Conservation (phyloP, 2,329 filamentous ascomycete species). For the Botrytis elliptica region DNA sequence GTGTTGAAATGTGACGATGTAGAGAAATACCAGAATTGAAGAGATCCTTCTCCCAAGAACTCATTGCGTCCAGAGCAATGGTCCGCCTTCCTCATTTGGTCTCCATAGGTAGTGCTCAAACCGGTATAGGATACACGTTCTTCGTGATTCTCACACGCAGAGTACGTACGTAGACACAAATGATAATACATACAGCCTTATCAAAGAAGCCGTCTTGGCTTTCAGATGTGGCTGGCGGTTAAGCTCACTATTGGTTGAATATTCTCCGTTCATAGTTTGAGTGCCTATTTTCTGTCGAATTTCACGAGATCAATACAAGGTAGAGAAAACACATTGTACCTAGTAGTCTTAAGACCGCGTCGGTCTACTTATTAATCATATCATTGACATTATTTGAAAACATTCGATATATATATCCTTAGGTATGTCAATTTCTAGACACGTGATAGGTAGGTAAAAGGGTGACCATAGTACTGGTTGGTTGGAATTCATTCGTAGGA, state of each 20-base stretch:
- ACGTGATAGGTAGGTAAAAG: not conserved
- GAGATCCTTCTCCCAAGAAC: not conserved
- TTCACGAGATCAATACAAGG: not conserved
- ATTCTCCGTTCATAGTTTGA: not conserved
- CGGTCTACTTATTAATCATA: not conserved
- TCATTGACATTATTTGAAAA: not conserved
- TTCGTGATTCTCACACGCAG: not conserved
- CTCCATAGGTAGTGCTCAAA: not conserved
- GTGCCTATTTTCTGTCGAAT: not conserved
- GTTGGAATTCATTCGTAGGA: not conserved
- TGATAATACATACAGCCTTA: not conserved
- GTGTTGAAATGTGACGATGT: not conserved
- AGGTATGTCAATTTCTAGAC: not conserved
- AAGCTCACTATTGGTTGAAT: not conserved
- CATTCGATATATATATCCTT: not conserved
- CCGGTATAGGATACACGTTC: not conserved
- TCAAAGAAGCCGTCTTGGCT: constrained; percentile 3
- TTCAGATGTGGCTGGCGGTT: not conserved
- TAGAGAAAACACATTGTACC: not conserved
- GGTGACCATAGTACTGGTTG: not conserved
- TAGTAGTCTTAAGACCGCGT: not conserved
- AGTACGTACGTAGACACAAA: too few species aligned
- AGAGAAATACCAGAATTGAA: not conserved
- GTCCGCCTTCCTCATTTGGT: not conserved
- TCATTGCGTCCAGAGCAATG: not conserved